These are phyloP conservation scores for Crithidia thermophila DNA, from an alignment of 208 protist genomes.

Conservation along the genomic window DNA sequence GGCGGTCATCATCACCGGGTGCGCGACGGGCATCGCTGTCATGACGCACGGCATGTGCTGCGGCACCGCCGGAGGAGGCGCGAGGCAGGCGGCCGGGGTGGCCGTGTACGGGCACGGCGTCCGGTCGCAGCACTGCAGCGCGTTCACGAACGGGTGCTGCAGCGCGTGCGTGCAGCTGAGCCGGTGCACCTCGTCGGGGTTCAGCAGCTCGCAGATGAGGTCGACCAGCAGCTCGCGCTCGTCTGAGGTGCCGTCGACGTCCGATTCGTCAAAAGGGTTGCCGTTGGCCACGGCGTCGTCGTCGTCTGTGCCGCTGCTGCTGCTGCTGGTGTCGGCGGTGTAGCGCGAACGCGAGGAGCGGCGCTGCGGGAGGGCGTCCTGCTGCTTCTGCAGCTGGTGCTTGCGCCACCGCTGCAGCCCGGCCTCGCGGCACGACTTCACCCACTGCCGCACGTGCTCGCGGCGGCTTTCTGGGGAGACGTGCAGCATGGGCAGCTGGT, in stretches of 20 bases:
- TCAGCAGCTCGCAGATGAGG: conserved; percentile 69
- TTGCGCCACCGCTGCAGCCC: conserved; percentile 34
- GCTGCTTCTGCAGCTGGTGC: conserved; percentile 31
- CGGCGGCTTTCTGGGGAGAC: conserved; percentile 16
- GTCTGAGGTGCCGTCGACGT: conserved; percentile 25
- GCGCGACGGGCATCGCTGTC: conserved; percentile 10
- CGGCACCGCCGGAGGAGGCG: conserved; percentile 2
- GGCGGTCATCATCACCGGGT: conserved; percentile 22
- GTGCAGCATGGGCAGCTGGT: conserved; percentile 38
- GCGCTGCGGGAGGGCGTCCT: conserved; percentile 2
- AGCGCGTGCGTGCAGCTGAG: conserved; percentile 73
- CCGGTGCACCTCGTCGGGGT: conserved; percentile 63
- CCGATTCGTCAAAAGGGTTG: conserved; percentile 27
- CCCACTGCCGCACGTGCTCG: conserved; percentile 34
- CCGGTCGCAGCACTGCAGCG: conserved; percentile 9
- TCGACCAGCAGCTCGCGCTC: conserved; percentile 61
- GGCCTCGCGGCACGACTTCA: conserved; percentile 28
- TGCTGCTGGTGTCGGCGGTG: conserved; percentile 15
- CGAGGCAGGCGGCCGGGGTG: conserved; percentile 18
- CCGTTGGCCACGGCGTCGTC: conserved; percentile 24
- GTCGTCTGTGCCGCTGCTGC: conserved; percentile 23
- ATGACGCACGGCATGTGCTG: conserved; percentile 32
- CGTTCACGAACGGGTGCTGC: conserved; percentile 56
- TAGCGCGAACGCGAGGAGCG: conserved; percentile 4
- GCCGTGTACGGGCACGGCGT: conserved; percentile 19